Conservation (phyloP, 768 basidiomycete genomes). For the Russula sp. region DNA sequence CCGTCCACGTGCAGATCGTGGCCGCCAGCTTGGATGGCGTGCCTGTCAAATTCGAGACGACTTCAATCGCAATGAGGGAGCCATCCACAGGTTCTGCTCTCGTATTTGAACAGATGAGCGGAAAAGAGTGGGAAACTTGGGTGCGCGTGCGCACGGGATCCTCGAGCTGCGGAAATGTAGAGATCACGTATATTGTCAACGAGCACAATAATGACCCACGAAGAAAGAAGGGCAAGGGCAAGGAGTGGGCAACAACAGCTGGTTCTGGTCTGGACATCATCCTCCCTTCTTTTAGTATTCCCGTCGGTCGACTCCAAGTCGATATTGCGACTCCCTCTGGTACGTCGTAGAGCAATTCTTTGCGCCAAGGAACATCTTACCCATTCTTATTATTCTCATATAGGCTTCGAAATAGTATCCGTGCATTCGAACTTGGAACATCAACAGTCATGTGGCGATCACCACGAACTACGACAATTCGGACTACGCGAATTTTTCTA, state of each 20-base stretch:
- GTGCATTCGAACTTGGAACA: conserved; percentile 57
- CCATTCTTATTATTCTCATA: background rate
- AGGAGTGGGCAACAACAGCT: conserved; percentile 35
- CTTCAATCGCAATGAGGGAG: conserved; percentile 41
- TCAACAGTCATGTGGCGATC: conserved; percentile 42
- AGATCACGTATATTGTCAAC: conserved; percentile 63
- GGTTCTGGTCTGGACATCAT: conserved; percentile 45
- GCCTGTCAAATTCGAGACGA: conserved; percentile 58
- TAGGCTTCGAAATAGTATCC: conserved; percentile 45
- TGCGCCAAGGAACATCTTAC: background rate
- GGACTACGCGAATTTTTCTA: conserved; percentile 55
- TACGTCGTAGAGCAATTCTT: conserved; percentile 35
- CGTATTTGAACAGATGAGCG: conserved; percentile 52
- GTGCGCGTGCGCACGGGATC: conserved; percentile 57
- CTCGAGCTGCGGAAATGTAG: conserved; percentile 51
- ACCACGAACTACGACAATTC: conserved; percentile 53
- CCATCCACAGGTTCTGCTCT: conserved; percentile 38
- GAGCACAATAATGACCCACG: conserved; percentile 32
- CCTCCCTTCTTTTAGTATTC: conserved; percentile 68
- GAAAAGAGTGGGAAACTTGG: conserved; percentile 63
- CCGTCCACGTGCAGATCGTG: conserved; percentile 52
- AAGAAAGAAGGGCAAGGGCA: conserved; percentile 39
- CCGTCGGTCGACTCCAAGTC: conserved; percentile 64
- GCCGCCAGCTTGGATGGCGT: conserved; percentile 63
- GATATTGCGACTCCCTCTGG: conserved; percentile 53